These are phyloP conservation scores for Lepidium aucheri DNA, from an alignment of 345 rosid genomes.

Conservation along the genomic window DNA sequence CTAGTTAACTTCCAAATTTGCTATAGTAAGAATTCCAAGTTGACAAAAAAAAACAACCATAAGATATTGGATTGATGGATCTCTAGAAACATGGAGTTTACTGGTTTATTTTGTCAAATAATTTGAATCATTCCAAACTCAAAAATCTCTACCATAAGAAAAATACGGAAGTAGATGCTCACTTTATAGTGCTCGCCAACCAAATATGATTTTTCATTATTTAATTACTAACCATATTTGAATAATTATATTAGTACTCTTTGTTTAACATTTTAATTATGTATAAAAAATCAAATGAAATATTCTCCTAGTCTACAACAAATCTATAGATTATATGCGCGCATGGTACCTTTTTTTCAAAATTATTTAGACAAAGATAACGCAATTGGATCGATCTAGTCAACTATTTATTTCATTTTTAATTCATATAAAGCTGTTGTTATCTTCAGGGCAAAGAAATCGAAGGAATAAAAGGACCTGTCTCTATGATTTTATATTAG, in stretches of 20 bases:
- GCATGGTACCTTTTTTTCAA: slow-evolving; percentile 26
- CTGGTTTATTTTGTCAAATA: too few species aligned
- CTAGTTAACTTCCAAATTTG: too few species aligned
- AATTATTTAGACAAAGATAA: background rate
- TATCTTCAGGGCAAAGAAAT: slow-evolving; percentile 27
- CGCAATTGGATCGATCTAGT: slow-evolving; percentile 17
- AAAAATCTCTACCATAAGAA: too few species aligned
- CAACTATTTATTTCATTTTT: slow-evolving; percentile 9
- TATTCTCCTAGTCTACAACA: slow-evolving; percentile 24
- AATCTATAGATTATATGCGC: slow-evolving; percentile 22
- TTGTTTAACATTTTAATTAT: background rate
- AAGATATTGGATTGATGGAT: too few species aligned
- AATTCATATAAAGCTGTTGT: slow-evolving; percentile 8
- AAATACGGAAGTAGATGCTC: background rate
- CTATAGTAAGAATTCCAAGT: too few species aligned
- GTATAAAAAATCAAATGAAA: slow-evolving; percentile 19
- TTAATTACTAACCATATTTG: slow-evolving; percentile 25
- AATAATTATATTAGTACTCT: background rate
- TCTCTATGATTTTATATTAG: background rate
- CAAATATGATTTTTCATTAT: slow-evolving; percentile 21
- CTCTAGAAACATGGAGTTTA: too few species aligned
- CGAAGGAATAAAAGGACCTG: slow-evolving; percentile 21
- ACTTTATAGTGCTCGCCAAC: slow-evolving; percentile 27
- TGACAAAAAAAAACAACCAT: too few species aligned
- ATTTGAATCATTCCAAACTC: too few species aligned